Percentiles rank a stretch among this genome's conserved stretches.
Evolutionary conservation across 805 yeast genomes (phyloP).

Genomic region (Cyberlindnera maclurae): DNA sequence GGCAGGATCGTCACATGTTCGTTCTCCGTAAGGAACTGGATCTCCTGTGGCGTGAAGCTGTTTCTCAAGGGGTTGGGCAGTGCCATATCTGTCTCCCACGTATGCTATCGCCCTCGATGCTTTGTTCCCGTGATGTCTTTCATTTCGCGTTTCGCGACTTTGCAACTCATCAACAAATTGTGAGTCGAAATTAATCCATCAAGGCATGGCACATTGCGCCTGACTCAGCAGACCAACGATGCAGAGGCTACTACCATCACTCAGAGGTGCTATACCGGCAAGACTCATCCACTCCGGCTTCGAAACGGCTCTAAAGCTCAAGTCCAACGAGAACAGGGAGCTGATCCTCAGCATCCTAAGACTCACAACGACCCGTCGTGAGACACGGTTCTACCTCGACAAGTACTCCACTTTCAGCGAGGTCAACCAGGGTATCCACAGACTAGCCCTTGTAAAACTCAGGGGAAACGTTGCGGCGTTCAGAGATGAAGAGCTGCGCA

Average conservation of each 20-base stretch:
- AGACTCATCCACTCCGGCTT: background rate
- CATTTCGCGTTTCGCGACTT: no score
- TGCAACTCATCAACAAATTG: no score
- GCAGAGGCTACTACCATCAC: no score
- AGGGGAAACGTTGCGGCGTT: conserved; percentile 19
- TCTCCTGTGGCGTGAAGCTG: conserved; percentile 67
- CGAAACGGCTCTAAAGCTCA: conserved; percentile 12
- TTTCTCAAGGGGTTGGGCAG: conserved; percentile 47
- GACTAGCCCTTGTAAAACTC: conserved; percentile 23
- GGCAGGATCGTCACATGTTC: conserved; percentile 72
- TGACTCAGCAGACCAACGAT: no score
- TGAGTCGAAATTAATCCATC: no score
- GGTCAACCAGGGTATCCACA: conserved; percentile 12
- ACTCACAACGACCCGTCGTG: conserved; percentile 91
- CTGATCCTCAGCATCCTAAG: conserved; percentile 77
- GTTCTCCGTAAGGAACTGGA: conserved; percentile 81
- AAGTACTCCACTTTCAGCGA: conserved; percentile 47
- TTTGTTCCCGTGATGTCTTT: no score
- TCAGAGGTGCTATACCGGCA: no score
- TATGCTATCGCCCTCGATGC: no score
- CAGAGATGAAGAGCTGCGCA: conserved; percentile 7
- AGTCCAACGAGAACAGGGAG: conserved; percentile 45
- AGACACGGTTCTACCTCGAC: conserved; percentile 71
- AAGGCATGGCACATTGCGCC: no score
- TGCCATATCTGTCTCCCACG: conserved; percentile 39